Conservation (phyloP, 345 rosid species). For the Abelmoschus esculentus region DNA sequence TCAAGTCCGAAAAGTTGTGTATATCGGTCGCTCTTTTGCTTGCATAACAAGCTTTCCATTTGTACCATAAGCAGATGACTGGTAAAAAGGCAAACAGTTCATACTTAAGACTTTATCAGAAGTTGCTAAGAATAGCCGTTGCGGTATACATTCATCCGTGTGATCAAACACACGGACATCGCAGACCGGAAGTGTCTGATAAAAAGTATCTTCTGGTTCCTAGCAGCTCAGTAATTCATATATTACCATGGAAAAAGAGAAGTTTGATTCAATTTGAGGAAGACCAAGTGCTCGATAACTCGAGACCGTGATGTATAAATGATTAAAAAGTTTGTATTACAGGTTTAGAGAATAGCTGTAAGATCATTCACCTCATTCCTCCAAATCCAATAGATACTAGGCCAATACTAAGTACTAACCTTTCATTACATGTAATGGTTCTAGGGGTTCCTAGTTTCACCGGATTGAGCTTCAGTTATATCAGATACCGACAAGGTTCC, state of each 20-base stretch:
- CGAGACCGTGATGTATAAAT: not conserved
- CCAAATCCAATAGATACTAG: not conserved
- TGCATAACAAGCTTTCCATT: not conserved
- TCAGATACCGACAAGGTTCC: constrained; percentile 16
- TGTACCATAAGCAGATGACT: not conserved
- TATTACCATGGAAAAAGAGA: not conserved
- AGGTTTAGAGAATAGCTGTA: not conserved
- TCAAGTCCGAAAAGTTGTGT: not conserved
- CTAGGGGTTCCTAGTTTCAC: not conserved
- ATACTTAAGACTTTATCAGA: not conserved
- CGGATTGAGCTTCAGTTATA: constrained; percentile 12
- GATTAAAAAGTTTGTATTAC: not conserved
- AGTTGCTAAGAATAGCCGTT: not conserved
- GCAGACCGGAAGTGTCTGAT: not conserved
- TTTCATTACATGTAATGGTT: not conserved
- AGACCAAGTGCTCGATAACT: not conserved
- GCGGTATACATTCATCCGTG: not conserved
- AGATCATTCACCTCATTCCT: not conserved
- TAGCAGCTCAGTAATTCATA: not conserved
- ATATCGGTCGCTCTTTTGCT: not conserved
- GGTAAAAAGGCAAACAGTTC: not conserved
- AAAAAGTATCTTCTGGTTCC: not conserved
- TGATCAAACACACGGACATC: not conserved
- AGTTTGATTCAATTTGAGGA: not conserved
- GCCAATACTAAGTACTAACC: not conserved